A percentile compares a stretch with the other conserved stretches of the same genome.
These are phyloP conservation scores for Apiospora kogelbergensis DNA, from an alignment of 2,329 filamentous ascomycete species.

Conservation along the genomic window DNA sequence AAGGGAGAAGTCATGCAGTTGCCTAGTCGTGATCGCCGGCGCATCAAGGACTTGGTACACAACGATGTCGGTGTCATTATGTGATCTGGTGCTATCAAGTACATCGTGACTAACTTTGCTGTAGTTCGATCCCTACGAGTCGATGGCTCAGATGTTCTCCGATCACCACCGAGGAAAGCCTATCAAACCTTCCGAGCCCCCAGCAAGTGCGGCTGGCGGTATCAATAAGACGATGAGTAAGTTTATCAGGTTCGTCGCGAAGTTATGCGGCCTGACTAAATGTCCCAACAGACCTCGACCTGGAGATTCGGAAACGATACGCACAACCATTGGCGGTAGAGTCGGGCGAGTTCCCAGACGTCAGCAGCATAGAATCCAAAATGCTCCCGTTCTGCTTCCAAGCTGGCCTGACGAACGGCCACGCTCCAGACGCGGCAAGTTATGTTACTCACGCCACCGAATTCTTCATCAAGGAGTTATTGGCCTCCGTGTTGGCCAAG, in stretches of 20 bases:
- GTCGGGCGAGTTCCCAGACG: slow-evolving; percentile 69
- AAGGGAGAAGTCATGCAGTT: slow-evolving; percentile 72
- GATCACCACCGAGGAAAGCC: slow-evolving; percentile 49
- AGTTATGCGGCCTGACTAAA: neutral
- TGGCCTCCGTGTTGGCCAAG: slow-evolving; percentile 63
- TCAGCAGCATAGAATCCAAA: slow-evolving; percentile 59
- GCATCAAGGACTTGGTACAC: slow-evolving; percentile 63
- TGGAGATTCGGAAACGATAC: slow-evolving; percentile 67
- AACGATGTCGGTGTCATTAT: slow-evolving; percentile 54
- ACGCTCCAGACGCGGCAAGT: slow-evolving; percentile 59
- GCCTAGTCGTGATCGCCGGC: slow-evolving; percentile 63
- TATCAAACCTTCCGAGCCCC: slow-evolving; percentile 56
- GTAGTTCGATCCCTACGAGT: slow-evolving; percentile 56
- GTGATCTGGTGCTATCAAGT: neutral
- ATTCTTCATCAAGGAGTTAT: slow-evolving; percentile 65
- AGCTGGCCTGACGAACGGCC: slow-evolving; percentile 59
- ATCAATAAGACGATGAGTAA: slow-evolving; percentile 75
- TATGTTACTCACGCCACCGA: slow-evolving; percentile 67
- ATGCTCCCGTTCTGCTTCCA: slow-evolving; percentile 72
- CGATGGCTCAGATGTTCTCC: slow-evolving; percentile 50
- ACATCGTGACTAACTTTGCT: neutral
- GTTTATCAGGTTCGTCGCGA: slow-evolving; percentile 30
- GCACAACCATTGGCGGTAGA: slow-evolving; percentile 64
- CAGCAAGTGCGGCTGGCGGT: slow-evolving; percentile 64
- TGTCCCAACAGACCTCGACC: slow-evolving; percentile 54